These are phyloP conservation scores for Pichia membranifaciens DNA, from an alignment of 805 yeast genomes.

Conservation along the genomic window DNA sequence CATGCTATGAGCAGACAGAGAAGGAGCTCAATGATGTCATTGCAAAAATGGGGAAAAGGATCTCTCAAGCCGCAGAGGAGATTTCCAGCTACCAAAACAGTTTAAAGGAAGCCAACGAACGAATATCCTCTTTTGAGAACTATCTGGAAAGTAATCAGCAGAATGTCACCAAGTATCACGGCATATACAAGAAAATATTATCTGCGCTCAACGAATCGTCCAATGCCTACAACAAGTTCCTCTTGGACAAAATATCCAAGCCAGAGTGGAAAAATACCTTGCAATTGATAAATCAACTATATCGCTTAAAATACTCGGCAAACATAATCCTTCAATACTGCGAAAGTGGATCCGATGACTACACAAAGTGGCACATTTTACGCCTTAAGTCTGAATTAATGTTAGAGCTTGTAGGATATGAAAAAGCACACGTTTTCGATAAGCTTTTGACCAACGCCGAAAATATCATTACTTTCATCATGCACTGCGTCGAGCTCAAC, in stretches of 20 bases:
- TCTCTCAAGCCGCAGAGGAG: background rate
- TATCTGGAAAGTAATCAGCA: background rate
- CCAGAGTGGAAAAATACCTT: background rate
- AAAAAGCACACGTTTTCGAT: background rate
- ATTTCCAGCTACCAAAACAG: background rate
- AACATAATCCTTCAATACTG: background rate
- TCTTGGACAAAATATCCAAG: background rate
- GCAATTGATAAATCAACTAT: background rate
- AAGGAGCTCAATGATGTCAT: background rate
- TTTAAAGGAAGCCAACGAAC: background rate
- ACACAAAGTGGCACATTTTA: background rate
- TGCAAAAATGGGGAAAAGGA: background rate
- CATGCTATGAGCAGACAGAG: constrained; percentile 3
- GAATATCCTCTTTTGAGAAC: background rate
- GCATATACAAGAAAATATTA: background rate
- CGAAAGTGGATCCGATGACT: background rate
- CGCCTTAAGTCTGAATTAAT: background rate
- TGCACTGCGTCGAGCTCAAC: constrained; percentile 1
- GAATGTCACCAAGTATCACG: background rate
- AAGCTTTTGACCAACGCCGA: background rate
- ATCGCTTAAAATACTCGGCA: background rate
- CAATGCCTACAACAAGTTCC: background rate
- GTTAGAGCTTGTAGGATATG: constrained; percentile 1
- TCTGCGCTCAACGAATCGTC: background rate
- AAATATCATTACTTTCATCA: background rate